Evolutionary conservation across 495 filamentous ascomycete genomes (phyloP), one percentile per base, ranked within the genome.

Genomic region (Xylaria scruposa): DNA sequence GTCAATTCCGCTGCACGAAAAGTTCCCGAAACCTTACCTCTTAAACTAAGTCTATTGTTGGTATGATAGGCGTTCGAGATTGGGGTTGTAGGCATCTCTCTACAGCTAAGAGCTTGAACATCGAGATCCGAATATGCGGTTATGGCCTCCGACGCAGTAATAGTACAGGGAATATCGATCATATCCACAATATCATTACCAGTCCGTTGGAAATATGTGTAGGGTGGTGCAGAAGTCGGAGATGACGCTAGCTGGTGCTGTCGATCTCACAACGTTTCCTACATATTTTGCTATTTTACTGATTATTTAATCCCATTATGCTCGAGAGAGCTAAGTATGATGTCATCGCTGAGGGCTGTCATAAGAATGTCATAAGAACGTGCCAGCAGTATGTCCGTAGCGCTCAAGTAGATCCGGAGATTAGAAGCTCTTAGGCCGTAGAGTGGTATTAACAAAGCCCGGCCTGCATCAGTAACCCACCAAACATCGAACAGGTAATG

Each of bases 331-430:
- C n/a, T 44, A 2, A 46, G 33, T 56, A 64, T 63, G 46, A 70
- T 70, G 68, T 70, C 68, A 70, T 64, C 67, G 17, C 68, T 58
- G 40, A 24, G 15, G 21, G 17, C 24, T 59, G 51, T 42, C 38
- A 9, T 47, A 19, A 15, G 40, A 31, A 68, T 59, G 51, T 42
- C 38, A 9, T 47, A 19, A 15, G 40, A 31, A 68, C n/a, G 31
- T 46, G 66, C 65, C 49, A 33, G 49, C 13, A 1, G 15, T 26
- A 42, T 59, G 31, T 42, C 29, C 51, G 65, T 26, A 44, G 21
- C 5, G 9, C 58, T 60, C 38, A 38, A 13, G 1, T n/a, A 13
- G 3, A 10, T n/a, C 29, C 58, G 58, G 33, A 60, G 58, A 56
- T 56, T 54, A 10, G n/a, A 24, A 54, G 24, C 24, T 54, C 51